These are phyloP conservation scores for Salix arbutifolia DNA, from an alignment of 345 rosid species.

Conservation along the genomic window DNA sequence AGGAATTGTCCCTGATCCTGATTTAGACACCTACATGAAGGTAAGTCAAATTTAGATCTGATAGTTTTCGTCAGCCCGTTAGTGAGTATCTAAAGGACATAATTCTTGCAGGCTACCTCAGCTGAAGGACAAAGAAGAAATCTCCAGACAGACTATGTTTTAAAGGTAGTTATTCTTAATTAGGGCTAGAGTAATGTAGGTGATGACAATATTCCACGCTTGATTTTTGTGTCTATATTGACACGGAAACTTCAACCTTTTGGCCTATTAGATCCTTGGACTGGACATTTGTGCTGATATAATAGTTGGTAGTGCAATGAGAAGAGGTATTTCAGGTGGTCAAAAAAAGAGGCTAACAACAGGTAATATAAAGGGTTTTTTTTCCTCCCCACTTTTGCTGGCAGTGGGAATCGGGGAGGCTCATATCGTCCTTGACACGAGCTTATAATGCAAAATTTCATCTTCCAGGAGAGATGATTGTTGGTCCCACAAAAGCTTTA, in stretches of 20 bases:
- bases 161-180: neutral
- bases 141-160: conserved; percentile 9
- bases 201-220: too few relatives aligned
- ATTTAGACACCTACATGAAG: conserved; percentile 4
- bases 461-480: conserved; percentile 6
- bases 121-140: neutral
- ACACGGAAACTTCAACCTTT: neutral
- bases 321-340: conserved; percentile 12
- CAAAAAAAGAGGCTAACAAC: conserved; percentile 12
- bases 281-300: neutral
- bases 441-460: neutral
- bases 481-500: conserved; percentile 10
- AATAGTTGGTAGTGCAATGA: neutral
- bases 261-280: neutral
- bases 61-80: neutral
- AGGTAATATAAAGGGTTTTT: neutral
- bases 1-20: conserved; percentile 1
- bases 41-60: neutral
- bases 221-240: neutral
- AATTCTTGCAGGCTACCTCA: neutral
- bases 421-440: too few relatives aligned
- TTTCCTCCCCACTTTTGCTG: neutral
- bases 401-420: too few relatives aligned
- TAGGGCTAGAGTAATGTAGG: too few relatives aligned
- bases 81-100: neutral